Evolutionary conservation across 2,329 filamentous ascomycete species (phyloP).

Genomic region (Penicillium glabrum): DNA sequence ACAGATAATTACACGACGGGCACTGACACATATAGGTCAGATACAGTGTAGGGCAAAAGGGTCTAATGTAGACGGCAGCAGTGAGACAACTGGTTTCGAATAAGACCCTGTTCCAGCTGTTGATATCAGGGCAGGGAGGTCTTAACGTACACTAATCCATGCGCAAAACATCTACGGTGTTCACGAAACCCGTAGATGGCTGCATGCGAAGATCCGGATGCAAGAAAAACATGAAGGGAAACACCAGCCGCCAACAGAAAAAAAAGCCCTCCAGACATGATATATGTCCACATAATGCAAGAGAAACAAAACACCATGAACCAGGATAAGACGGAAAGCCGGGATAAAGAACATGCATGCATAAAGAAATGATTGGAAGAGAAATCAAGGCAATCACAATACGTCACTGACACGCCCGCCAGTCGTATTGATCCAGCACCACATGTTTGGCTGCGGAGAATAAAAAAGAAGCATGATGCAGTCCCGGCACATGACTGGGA

Average conservation of each 20-base stretch:
- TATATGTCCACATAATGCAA: constrained; percentile 36
- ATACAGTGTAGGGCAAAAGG: constrained; percentile 28
- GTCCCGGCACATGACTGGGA: constrained; percentile 22
- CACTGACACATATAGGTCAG: constrained; percentile 23
- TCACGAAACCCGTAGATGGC: constrained; percentile 35
- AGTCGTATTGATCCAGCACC: constrained; percentile 31
- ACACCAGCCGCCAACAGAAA: constrained; percentile 31
- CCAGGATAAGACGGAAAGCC: constrained; percentile 20
- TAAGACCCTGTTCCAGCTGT: constrained; percentile 41
- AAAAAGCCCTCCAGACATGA: constrained; percentile 30
- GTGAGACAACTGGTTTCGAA: constrained; percentile 49
- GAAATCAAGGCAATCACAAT: constrained; percentile 26
- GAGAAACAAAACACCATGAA: constrained; percentile 24
- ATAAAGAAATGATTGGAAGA: constrained; percentile 7
- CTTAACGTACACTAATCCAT: constrained; percentile 52
- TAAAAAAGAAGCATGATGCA: constrained; percentile 25
- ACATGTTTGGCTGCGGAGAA: constrained; percentile 29
- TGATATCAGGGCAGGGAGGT: constrained; percentile 47
- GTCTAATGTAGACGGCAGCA: constrained; percentile 44
- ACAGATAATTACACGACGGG: constrained; percentile 38
- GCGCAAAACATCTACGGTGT: constrained; percentile 33
- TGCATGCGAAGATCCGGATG: constrained; percentile 38
- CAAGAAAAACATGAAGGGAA: constrained; percentile 22
- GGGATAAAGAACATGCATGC: constrained; percentile 24
- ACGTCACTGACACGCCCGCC: constrained; percentile 38